Conservation (phyloP, 148 eudicot genomes). For the Chenopodium quinoa region DNA sequence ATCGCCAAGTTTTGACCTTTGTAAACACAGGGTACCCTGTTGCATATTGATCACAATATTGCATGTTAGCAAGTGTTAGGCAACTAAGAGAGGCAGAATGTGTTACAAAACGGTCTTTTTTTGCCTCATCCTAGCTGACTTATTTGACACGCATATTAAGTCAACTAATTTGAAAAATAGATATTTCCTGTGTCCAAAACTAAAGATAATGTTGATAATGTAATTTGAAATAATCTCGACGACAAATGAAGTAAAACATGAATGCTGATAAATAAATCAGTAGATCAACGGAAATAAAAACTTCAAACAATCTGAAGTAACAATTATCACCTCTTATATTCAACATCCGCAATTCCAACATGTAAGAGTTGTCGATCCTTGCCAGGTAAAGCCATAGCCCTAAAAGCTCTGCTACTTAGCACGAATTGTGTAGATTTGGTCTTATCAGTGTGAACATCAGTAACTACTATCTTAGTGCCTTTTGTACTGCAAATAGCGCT, state of each 20-base stretch:
- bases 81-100: no score
- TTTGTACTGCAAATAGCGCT: constrained; percentile 36
- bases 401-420: constrained; percentile 62
- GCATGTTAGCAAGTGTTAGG: no score
- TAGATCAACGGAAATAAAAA: background rate
- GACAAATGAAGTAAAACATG: background rate
- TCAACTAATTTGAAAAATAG: no score
- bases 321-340: constrained; percentile 21
- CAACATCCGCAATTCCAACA: constrained; percentile 35
- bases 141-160: no score
- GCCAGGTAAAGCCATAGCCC: constrained; percentile 67
- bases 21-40: constrained; percentile 71
- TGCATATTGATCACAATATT: background rate
- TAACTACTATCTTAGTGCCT: constrained; percentile 53
- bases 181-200: no score
- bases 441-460: constrained; percentile 42
- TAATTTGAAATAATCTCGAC: no score
- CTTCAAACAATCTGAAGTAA: background rate
- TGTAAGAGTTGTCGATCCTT: constrained; percentile 40
- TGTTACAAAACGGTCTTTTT: no score
- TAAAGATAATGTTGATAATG: no score
- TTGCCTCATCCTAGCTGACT: no score
- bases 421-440: constrained; percentile 58
- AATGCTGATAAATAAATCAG: background rate
- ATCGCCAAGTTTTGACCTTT: constrained; percentile 53